Conservation (phyloP, 192 early-diverging fungal species). For the Umbelopsis sp. region DNA sequence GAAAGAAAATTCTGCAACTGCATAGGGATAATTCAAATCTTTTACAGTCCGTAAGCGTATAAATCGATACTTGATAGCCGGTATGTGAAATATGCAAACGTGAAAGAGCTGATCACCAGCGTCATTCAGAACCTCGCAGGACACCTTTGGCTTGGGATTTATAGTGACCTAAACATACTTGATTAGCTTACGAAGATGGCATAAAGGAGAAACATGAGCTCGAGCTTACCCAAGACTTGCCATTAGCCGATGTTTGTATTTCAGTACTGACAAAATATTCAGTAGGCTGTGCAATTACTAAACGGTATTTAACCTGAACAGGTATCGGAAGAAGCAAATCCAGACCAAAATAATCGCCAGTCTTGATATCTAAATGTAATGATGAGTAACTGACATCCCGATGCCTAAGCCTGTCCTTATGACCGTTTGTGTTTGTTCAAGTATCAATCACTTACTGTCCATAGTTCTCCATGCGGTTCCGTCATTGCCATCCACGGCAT, state of each 20-base stretch:
- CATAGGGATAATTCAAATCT: conserved; percentile 34
- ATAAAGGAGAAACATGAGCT: neutral
- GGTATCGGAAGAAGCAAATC: conserved; percentile 54
- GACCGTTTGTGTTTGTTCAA: neutral
- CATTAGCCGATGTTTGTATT: conserved; percentile 45
- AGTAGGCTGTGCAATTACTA: conserved; percentile 31
- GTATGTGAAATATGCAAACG: conserved; percentile 36
- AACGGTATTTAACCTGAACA: conserved; percentile 34
- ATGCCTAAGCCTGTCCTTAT: neutral
- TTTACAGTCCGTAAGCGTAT: conserved; percentile 38
- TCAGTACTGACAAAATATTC: conserved; percentile 27
- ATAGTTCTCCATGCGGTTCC: conserved; percentile 48
- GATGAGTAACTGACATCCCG: neutral
- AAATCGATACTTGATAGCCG: conserved; percentile 43
- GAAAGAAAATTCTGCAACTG: conserved; percentile 45
- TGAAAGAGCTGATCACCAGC: conserved; percentile 20
- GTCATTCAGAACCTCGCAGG: conserved; percentile 3
- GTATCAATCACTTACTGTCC: conserved; percentile 28
- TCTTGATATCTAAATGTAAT: conserved; percentile 38
- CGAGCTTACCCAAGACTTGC: conserved; percentile 39
- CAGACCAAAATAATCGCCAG: conserved; percentile 58
- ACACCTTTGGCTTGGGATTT: conserved; percentile 5
- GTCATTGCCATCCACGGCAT: conserved; percentile 56
- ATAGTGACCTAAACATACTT: conserved; percentile 7
- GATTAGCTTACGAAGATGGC: neutral